These are phyloP conservation scores for Pestalotiopsis sp. DNA, from an alignment of 2,329 filamentous ascomycete species.

Conservation along the genomic window DNA sequence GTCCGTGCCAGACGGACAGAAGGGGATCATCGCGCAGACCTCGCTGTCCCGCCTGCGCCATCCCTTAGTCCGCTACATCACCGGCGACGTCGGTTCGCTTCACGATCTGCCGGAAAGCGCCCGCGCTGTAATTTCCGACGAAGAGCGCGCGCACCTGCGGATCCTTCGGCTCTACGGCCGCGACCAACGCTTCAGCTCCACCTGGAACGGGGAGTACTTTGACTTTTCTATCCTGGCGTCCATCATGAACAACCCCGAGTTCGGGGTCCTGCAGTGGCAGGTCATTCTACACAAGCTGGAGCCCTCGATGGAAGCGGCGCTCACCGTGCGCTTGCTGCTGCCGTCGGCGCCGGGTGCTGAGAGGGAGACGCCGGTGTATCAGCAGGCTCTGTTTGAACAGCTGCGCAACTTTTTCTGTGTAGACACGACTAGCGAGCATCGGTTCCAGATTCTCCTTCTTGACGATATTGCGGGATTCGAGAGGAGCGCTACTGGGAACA, in stretches of 20 bases:
- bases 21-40: slow-evolving; percentile 43
- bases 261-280: slow-evolving; percentile 44
- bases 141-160: slow-evolving; percentile 19
- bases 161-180: slow-evolving; percentile 43
- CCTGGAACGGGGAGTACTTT: slow-evolving; percentile 40
- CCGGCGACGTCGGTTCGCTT: slow-evolving; percentile 44
- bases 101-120: slow-evolving; percentile 32
- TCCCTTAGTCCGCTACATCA: slow-evolving; percentile 45
- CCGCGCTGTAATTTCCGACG: neutral
- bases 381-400: neutral
- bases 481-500: slow-evolving; percentile 17
- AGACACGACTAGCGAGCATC: slow-evolving; percentile 11
- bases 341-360: too few species aligned
- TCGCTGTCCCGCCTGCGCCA: slow-evolving; percentile 43
- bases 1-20: slow-evolving; percentile 32
- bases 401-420: slow-evolving; percentile 14
- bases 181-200: slow-evolving; percentile 44
- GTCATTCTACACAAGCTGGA: slow-evolving; percentile 36
- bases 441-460: slow-evolving; percentile 15
- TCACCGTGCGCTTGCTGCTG: slow-evolving; percentile 18
- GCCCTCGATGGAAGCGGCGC: slow-evolving; percentile 12
- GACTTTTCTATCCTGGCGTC: slow-evolving; percentile 34
- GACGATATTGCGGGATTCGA: slow-evolving; percentile 16
- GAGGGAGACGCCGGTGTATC: neutral
- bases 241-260: slow-evolving; percentile 18